Evolutionary conservation across 371 early-diverging fungal genomes (phyloP).

Genomic region (Syncephalastrum sp.): DNA sequence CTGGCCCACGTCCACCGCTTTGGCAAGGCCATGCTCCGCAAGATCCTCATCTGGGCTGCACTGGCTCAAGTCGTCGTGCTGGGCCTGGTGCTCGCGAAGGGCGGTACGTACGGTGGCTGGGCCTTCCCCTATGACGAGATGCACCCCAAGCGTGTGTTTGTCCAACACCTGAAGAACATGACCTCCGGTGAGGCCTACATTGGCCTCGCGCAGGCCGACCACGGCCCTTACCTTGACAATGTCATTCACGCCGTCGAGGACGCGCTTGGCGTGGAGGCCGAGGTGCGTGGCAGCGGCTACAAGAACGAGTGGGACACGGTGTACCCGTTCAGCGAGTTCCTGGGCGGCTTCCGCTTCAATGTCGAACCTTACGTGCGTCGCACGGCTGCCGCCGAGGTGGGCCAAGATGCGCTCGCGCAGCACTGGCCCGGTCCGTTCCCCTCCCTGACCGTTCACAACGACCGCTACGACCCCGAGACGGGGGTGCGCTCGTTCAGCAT

Average conservation of each 20-base stretch:
- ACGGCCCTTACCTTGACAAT: conserved; percentile 52
- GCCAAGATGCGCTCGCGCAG: conserved; percentile 16
- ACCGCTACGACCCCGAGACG: conserved; percentile 48
- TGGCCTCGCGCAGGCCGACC: conserved; percentile 65
- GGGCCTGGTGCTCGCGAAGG: conserved; percentile 36
- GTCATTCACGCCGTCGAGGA: conserved; percentile 46
- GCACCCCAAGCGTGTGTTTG: conserved; percentile 67
- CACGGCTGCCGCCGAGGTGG: conserved; percentile 18
- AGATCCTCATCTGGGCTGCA: conserved; percentile 32
- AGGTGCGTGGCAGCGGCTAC: conserved; percentile 30
- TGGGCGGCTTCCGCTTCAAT: conserved; percentile 64
- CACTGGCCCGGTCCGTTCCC: conserved; percentile 42
- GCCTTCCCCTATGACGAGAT: conserved; percentile 61
- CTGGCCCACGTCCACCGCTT: conserved; percentile 62
- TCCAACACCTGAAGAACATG: conserved; percentile 64
- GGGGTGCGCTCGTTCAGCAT: conserved; percentile 56
- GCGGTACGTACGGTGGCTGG: conserved; percentile 35
- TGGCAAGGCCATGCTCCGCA: conserved; percentile 37
- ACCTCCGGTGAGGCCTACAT: conserved; percentile 61
- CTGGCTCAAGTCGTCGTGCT: conserved; percentile 38
- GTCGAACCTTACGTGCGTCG: conserved; percentile 50
- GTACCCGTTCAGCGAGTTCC: conserved; percentile 69
- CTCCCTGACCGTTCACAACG: conserved; percentile 41
- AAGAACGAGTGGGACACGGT: conserved; percentile 64
- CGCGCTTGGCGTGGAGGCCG: conserved; percentile 34